These are phyloP conservation scores for Penicillium herquei DNA, from an alignment of 495 filamentous ascomycete species.

Conservation along the genomic window DNA sequence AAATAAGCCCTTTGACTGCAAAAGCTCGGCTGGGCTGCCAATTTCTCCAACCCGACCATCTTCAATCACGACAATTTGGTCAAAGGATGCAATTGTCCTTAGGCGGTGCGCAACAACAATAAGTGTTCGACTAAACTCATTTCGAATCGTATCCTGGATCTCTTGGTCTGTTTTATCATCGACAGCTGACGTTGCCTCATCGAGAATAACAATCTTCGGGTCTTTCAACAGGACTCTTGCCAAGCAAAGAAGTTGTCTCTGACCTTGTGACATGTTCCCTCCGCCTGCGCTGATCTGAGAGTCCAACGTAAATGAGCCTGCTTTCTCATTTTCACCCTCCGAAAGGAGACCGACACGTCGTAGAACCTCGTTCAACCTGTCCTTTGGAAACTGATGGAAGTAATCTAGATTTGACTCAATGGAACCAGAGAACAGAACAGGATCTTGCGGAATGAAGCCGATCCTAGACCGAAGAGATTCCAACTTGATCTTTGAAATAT, in stretches of 20 bases:
- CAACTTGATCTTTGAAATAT: neutral
- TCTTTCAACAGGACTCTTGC: neutral
- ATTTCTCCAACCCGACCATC: neutral
- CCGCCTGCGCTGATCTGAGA: neutral
- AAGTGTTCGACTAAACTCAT: neutral
- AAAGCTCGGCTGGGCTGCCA: neutral
- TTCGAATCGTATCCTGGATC: neutral
- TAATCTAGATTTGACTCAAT: neutral
- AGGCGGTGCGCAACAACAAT: neutral
- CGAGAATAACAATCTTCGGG: neutral
- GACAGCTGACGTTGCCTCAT: neutral
- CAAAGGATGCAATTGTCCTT: neutral
- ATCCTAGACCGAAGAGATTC: neutral
- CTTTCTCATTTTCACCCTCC: neutral
- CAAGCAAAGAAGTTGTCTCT: neutral
- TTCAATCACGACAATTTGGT: neutral
- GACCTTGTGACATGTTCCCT: neutral
- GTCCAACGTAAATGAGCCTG: neutral
- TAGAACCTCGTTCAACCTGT: neutral
- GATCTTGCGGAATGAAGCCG: slow-evolving; percentile 1
- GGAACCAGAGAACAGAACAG: neutral
- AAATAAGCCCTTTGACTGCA: neutral
- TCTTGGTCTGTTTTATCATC: neutral
- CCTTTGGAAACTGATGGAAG: neutral
- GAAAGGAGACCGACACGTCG: neutral